Base-by-base conservation (phyloP, 768 basidiomycete species). In the Candolleomyces efflorescens region DNA sequence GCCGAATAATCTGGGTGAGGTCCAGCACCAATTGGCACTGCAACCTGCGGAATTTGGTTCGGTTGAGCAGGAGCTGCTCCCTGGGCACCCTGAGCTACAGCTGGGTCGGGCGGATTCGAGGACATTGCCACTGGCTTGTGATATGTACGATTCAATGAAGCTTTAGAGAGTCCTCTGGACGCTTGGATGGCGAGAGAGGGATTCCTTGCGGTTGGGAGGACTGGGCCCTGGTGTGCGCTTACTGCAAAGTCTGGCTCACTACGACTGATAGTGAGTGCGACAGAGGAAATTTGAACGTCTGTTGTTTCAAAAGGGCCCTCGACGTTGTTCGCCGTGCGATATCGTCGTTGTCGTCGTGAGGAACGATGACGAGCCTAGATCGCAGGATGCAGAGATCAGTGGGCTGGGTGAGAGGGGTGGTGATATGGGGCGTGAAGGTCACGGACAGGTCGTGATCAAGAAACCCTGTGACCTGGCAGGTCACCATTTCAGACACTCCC, bases 391-490 rank as follows among this genome's bases (percentile, higher is more conserved):
- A 48, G 60, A 59, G 59, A 60, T 59, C 60, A 54, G 60, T 52
- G 57, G 61, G 60, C 55, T 60, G 59, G 58, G 61, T 62, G 66
- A 62, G 62, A 64, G 64, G 63, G 65, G 61, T 64, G 64, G 61
- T 61, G 65, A 62, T 62, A 65, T 64, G 64, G 57, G 72, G 70
- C 72, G 72, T 73, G 72, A 71, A 72, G 67, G 72, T 73, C 72
- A 73, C 72, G 72, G 69, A 63, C 27, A 63, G 67, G 15, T 67
- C 72, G 72, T 73, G 72, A 73, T 72, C 72, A 71, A n/a, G 61
- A 70, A 72, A 73, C 72, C 72, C 66, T 71, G 71, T 73, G 72
- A 73, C 70, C 67, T 72, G 64, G 67, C 64, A 66, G 55, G 67
- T 67, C 67, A 70, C 68, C 65, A 68, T 66, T 63, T 69, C 23